These are phyloP conservation scores for Lactarius sp. DNA, from an alignment of 768 basidiomycete species.

Conservation along the genomic window DNA sequence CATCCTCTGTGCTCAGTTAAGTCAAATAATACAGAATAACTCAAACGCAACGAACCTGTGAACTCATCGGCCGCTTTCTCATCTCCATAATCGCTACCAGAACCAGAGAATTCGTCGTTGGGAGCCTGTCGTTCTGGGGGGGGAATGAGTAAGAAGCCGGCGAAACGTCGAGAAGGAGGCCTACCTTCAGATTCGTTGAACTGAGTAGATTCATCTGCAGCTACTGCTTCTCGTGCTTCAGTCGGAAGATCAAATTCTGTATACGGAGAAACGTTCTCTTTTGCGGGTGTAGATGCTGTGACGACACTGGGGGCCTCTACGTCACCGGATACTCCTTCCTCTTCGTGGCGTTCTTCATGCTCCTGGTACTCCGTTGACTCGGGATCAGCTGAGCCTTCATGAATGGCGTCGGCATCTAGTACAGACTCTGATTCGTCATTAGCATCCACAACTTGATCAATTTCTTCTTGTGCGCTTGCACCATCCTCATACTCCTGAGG, in stretches of 20 bases:
- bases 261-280: background rate
- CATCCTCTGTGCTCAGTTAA: conserved; percentile 1
- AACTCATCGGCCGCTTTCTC: background rate
- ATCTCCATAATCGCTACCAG: background rate
- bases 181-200: conserved; percentile 11
- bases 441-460: conserved; percentile 16
- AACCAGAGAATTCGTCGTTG: background rate
- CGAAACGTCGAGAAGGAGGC: background rate
- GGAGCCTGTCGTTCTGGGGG: conserved; percentile 4
- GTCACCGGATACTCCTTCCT: conserved; percentile 9
- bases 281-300: background rate
- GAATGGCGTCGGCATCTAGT: conserved; percentile 6
- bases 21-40: background rate
- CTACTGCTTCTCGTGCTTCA: background rate
- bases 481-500: conserved; percentile 1
- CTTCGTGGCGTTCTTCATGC: background rate
- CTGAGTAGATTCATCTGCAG: background rate
- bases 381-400: conserved; percentile 7
- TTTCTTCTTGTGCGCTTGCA: conserved; percentile 6
- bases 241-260: background rate
- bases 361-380: conserved; percentile 7
- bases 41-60: conserved; percentile 10
- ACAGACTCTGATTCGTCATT: conserved; percentile 11
- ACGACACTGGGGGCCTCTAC: background rate
- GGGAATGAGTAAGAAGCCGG: background rate